A percentile compares a stretch with the other conserved stretches of the same genome.
These are phyloP conservation scores for Salix koriyanagi DNA, from an alignment of 345 rosid species.

Conservation along the genomic window DNA sequence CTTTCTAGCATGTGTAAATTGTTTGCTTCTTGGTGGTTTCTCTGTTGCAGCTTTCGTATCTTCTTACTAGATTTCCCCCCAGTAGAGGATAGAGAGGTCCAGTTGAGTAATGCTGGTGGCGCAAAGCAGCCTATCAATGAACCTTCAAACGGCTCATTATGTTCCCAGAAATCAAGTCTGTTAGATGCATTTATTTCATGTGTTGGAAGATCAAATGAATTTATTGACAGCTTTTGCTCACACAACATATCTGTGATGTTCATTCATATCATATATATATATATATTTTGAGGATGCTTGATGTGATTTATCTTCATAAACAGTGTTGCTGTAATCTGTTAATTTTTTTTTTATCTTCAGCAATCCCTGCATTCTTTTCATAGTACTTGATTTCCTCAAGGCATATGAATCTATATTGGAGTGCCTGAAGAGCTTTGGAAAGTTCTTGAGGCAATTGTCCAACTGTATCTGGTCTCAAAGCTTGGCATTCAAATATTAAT, in stretches of 20 bases:
- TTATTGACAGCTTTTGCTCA: conserved; percentile 54
- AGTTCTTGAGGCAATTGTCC: conserved; percentile 67
- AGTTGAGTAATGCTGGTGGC: conserved; percentile 25
- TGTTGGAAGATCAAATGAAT: conserved; percentile 54
- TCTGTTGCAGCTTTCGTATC: conserved; percentile 74
- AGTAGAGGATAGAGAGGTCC: conserved; percentile 36
- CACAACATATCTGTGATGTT: not conserved
- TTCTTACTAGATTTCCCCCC: conserved; percentile 43
- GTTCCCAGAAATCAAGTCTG: conserved; percentile 42
- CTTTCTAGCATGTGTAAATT: not conserved
- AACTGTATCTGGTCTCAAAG: conserved; percentile 45
- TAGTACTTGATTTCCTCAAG: conserved; percentile 65
- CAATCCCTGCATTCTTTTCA: conserved; percentile 49
- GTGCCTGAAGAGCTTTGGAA: conserved; percentile 44
- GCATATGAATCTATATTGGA: conserved; percentile 54
- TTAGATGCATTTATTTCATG: conserved; percentile 43
- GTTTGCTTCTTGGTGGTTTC: conserved; percentile 13
- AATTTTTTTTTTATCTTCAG: conserved; percentile 40
- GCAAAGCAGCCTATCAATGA: conserved; percentile 35
- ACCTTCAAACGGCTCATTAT: conserved; percentile 24
- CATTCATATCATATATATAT: not conserved
- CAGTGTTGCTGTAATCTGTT: not conserved
- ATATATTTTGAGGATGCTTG: not conserved
- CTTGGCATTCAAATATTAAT: conserved; percentile 49
- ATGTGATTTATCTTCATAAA: conserved; percentile 1